Base-by-base conservation (phyloP, 208 protist species). In the Trypanosoma boissoni region DNA sequence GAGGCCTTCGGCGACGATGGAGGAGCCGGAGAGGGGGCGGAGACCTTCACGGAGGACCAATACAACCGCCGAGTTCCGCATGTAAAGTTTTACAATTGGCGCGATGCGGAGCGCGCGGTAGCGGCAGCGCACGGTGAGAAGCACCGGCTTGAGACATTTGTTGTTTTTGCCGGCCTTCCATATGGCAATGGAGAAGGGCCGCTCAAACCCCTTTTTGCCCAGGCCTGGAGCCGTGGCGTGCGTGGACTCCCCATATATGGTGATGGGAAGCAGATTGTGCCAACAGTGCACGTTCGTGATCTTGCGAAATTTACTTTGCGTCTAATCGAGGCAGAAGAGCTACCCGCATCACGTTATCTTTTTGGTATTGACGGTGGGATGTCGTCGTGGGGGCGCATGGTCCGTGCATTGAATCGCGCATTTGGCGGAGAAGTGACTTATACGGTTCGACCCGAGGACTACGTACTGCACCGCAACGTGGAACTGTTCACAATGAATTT, bases 11-110 rank as follows among this genome's bases (percentile, higher is more conserved):
- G 45, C 8, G 41, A 61, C 0, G 46, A 43, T 9, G 58, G 54
- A 20, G 52, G 27, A 12, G 21, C 29, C 0, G 52, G 27, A 24
- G 63, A 41, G 18, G 58, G 63, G 9, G 43, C 74, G 42, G 88
- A 96, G 61, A 49, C 91, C 31, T 71, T 97, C 14, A 94, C 88
- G 8, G 95, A 98, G 74, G 95, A 98, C 41, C 87, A 96, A 64
- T 97, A 86, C 75, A 92, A 95, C 65, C 80, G 87, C n/a, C 83
- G 95, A 27, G 78, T 94, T 51, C 88, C 95, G 9, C 95, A 98
- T 68, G 69, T 87, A 26, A 88, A 94, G 52, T 97, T 96, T 69
- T 80, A 85, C 59, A 86, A 79, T 64, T 96, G 85, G 76, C 81
- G 91, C 21, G 87, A 97, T 45, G 91, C 92, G 8, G 96, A 98